These are phyloP conservation scores for Exutisphaerella laricina DNA, from an alignment of 2,329 filamentous ascomycete genomes.

Conservation along the genomic window DNA sequence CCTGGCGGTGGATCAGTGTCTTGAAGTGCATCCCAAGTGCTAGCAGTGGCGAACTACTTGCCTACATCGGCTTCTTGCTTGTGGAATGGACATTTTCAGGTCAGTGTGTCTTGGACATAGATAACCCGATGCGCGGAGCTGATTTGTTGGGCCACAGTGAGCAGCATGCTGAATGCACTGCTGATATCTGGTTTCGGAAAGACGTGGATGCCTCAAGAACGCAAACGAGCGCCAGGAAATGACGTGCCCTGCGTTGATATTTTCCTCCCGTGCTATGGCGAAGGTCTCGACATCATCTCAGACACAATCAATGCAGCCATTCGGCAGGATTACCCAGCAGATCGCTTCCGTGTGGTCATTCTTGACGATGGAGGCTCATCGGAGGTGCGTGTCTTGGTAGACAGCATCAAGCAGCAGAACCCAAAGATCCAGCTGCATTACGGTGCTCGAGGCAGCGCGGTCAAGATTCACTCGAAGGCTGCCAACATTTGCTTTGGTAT, in stretches of 20 bases:
- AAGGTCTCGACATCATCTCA: constrained; percentile 15
- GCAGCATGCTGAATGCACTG: constrained; percentile 11
- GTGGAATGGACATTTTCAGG: constrained; percentile 15
- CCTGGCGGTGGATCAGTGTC: constrained; percentile 14
- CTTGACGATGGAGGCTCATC: constrained; percentile 15
- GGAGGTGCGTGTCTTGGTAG: constrained; percentile 8
- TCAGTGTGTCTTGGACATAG: constrained; percentile 5
- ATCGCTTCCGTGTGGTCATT: constrained; percentile 14
- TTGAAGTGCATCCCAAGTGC: constrained; percentile 5
- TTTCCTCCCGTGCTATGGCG: constrained; percentile 17
- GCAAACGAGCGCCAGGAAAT: constrained; percentile 10
- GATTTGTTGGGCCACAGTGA: no score
- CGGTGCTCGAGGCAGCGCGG: constrained; percentile 13
- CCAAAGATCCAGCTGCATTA: constrained; percentile 11
- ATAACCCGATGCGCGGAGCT: no score
- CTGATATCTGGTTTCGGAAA: constrained; percentile 12
- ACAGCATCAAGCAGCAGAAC: constrained; percentile 7
- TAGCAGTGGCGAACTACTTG: constrained; percentile 5
- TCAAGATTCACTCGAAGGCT: constrained; percentile 19
- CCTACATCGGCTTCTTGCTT: constrained; percentile 11
- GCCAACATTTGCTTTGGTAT: constrained; percentile 17
- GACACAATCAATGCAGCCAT: constrained; percentile 18
- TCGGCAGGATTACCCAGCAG: constrained; percentile 16
- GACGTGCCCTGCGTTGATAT: constrained; percentile 14
- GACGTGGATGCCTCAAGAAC: constrained; percentile 16